A percentile compares a stretch with the other conserved stretches of the same genome.
These are phyloP conservation scores for Pseudocercospora cruenta DNA, from an alignment of 2,329 filamentous ascomycete genomes.

Conservation along the genomic window DNA sequence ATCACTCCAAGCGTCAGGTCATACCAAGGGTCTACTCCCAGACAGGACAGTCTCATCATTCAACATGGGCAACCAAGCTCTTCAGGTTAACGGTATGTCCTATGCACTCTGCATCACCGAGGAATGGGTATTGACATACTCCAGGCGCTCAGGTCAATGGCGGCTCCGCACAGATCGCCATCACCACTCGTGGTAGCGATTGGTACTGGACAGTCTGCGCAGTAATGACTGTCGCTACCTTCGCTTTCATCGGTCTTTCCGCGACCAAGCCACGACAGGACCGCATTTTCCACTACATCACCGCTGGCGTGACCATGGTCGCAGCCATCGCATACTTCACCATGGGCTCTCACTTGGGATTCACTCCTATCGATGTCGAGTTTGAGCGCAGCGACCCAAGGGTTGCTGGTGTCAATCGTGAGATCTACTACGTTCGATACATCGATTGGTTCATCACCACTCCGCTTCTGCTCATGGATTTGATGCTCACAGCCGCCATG, in stretches of 20 bases:
- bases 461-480: conserved; percentile 63
- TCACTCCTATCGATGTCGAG: conserved; percentile 65
- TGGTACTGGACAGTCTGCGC: conserved; percentile 67
- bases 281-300: conserved; percentile 68
- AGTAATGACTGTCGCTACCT: conserved; percentile 59
- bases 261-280: conserved; percentile 59
- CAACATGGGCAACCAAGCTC: conserved; percentile 47
- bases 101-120: not conserved
- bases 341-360: conserved; percentile 69
- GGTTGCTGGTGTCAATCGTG: conserved; percentile 57
- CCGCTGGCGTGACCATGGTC: conserved; percentile 60
- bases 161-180: conserved; percentile 53
- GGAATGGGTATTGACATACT: conserved; percentile 8
- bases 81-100: conserved; percentile 48
- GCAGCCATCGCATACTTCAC: conserved; percentile 67
- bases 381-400: conserved; percentile 53
- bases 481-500: conserved; percentile 66
- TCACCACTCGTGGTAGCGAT: conserved; percentile 63
- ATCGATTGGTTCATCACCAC: conserved; percentile 69
- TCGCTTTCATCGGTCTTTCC: conserved; percentile 58
- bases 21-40: not conserved
- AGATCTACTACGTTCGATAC: conserved; percentile 70
- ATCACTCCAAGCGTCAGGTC: not conserved
- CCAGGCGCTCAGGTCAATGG: conserved; percentile 52
- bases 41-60: not conserved